Base-by-base conservation (phyloP, 345 rosid genomes). In the Gossypium arboreum region DNA sequence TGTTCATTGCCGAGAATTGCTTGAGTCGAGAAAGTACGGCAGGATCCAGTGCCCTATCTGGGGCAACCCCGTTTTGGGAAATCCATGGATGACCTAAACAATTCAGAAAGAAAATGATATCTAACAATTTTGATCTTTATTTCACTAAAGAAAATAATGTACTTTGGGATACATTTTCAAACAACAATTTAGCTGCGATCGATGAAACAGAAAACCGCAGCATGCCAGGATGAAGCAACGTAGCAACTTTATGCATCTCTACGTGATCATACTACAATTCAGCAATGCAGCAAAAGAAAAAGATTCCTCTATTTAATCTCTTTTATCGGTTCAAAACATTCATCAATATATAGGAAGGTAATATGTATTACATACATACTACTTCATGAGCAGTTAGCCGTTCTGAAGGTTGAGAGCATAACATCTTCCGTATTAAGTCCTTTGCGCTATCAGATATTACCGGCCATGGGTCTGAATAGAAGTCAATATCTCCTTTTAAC, bases 21-120 rank as follows among this genome's bases (percentile, higher is more conserved):
- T 92, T 94, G 79, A 94, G 92, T 74, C 98, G 95, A 75, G 98
- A 92, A 78, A 94, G 97, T 71, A 94, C 98, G 66, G 98, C 98
- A 20, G 98, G 87, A 84, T 92, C 97, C n/a, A 94, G 82, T 13
- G 97, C 84, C 80, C 87, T 90, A 81, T 94, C 98, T 58, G 98
- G 98, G 68, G 98, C 98, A 82, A 94, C 98, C 82, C 98, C 98
- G 82, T 91, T 93, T 83, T 94, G 91, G 80, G 93, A 89, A 68
- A 94, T 92, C 98, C 98, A 94, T 39, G 98, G 98, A 84, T 94
- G 98, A 81, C 94, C 98, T 94, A 75, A 76, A 76, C 63, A 64
- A 77, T 52, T 54, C 47, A 67, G 2, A 48, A 59, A 56, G 59
- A 22, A 75, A 64, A 72, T 12, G 1, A 11, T 12, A 13, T 34